Conservation (phyloP, 148 eudicot species). For the Vaccinium macrocarpon region DNA sequence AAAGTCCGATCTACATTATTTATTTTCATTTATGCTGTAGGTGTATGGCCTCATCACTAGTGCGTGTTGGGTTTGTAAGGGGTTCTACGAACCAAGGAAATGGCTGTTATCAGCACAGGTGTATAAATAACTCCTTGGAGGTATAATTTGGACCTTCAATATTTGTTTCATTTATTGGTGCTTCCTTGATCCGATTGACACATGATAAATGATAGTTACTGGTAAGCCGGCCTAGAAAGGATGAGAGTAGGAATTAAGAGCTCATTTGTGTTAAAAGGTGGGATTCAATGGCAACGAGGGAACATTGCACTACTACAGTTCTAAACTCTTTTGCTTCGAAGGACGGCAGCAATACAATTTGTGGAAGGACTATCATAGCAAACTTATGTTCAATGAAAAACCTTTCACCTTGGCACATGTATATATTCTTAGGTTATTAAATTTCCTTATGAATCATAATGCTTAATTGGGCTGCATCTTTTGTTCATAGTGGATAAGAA, state of each 20-base stretch:
- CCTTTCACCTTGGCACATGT: background rate
- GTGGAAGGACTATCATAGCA: background rate
- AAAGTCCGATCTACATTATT: background rate
- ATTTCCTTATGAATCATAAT: background rate
- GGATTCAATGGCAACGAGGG: background rate
- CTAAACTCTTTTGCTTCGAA: background rate
- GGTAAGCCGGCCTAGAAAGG: background rate
- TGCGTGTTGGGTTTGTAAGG: conserved; percentile 93
- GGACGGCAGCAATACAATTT: background rate
- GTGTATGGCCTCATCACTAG: conserved; percentile 96
- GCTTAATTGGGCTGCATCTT: background rate
- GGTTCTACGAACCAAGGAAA: conserved; percentile 92
- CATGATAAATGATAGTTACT: background rate
- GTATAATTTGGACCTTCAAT: conserved; percentile 32
- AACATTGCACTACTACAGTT: background rate
- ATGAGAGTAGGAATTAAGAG: background rate
- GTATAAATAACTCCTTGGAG: conserved; percentile 73
- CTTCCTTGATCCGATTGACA: conserved; percentile 2
- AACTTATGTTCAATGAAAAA: background rate
- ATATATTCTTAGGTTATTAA: background rate
- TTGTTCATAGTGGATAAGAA: background rate
- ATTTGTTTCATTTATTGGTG: background rate
- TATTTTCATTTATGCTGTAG: conserved; percentile 33
- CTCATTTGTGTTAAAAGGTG: background rate
- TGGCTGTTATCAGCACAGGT: conserved; percentile 96